These are phyloP conservation scores for Lichenothelia convexa DNA, from an alignment of 495 filamentous ascomycete species.

Conservation along the genomic window DNA sequence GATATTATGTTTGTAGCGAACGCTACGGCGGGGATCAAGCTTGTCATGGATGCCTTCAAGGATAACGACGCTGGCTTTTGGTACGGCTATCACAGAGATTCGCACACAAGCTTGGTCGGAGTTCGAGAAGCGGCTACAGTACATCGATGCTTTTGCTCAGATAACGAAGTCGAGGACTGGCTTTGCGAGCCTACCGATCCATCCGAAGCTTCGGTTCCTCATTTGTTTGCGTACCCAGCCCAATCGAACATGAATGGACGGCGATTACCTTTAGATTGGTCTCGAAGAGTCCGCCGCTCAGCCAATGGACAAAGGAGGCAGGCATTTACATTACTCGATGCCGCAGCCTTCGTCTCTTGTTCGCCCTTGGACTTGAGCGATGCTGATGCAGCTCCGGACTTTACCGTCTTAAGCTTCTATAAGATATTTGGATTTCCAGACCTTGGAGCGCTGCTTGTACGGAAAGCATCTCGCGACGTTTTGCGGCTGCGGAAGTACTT, in stretches of 20 bases:
- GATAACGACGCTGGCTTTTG: constrained; percentile 47
- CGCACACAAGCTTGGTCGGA: constrained; percentile 80
- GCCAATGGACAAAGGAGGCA: constrained; percentile 8
- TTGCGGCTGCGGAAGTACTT: constrained; percentile 60
- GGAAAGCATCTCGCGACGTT: constrained; percentile 43
- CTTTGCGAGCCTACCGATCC: constrained; percentile 20
- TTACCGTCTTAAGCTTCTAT: constrained; percentile 79
- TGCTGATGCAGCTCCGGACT: constrained; percentile 50
- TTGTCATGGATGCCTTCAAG: constrained; percentile 59
- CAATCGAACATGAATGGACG: constrained; percentile 92
- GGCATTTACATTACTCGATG: constrained; percentile 69
- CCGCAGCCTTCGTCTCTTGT: constrained; percentile 67
- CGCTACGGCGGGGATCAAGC: constrained; percentile 77
- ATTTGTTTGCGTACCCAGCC: constrained; percentile 67
- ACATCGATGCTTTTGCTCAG: constrained; percentile 45
- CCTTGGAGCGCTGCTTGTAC: constrained; percentile 70
- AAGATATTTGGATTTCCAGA: constrained; percentile 97
- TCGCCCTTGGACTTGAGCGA: constrained; percentile 53
- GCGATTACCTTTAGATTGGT: constrained; percentile 56
- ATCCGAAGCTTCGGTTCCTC: constrained; percentile 15
- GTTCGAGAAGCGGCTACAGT: constrained; percentile 49
- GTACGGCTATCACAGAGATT: constrained; percentile 68
- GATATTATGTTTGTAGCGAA: constrained; percentile 88
- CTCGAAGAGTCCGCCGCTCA: constrained; percentile 29
- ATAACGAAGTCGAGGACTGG: constrained; percentile 55